These are phyloP conservation scores for Cytospora schulzeri DNA, from an alignment of 2,329 filamentous ascomycete genomes.

Conservation along the genomic window DNA sequence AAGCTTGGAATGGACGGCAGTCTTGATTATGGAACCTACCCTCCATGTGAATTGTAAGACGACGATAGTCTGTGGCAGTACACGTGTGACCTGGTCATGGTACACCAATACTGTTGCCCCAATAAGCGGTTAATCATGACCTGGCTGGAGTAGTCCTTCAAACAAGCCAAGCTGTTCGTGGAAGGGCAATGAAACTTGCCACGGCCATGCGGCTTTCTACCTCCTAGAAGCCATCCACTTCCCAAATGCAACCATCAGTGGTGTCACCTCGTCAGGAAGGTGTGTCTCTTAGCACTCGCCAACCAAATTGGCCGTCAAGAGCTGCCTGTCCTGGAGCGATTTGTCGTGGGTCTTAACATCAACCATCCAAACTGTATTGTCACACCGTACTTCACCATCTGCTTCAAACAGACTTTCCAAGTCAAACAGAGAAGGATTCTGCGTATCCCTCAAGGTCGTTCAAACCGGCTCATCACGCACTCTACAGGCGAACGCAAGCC, in stretches of 20 bases:
- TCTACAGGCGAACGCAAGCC: background rate
- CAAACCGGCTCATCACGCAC: background rate
- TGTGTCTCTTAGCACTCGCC: background rate
- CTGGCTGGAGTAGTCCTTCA: background rate
- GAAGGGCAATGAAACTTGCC: background rate
- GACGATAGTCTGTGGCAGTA: background rate
- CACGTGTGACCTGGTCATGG: background rate
- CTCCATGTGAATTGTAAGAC: slow-evolving; percentile 4
- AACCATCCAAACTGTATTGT: background rate
- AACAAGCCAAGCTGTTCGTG: background rate
- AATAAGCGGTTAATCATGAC: background rate
- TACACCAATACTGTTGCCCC: slow-evolving; percentile 1
- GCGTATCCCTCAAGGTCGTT: background rate
- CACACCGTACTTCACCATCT: background rate
- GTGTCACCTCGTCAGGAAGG: background rate
- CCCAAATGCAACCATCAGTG: background rate
- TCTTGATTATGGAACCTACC: background rate
- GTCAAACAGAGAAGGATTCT: background rate
- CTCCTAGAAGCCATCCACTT: background rate
- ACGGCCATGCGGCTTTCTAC: background rate
- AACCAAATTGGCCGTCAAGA: background rate
- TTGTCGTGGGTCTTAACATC: background rate
- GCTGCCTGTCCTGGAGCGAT: background rate
- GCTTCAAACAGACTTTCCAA: background rate
- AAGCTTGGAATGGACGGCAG: background rate